A percentile compares a stretch with the other conserved stretches of the same genome.
These are phyloP conservation scores for Tuber aestivum DNA, from an alignment of 495 filamentous ascomycete genomes.

Conservation along the genomic window DNA sequence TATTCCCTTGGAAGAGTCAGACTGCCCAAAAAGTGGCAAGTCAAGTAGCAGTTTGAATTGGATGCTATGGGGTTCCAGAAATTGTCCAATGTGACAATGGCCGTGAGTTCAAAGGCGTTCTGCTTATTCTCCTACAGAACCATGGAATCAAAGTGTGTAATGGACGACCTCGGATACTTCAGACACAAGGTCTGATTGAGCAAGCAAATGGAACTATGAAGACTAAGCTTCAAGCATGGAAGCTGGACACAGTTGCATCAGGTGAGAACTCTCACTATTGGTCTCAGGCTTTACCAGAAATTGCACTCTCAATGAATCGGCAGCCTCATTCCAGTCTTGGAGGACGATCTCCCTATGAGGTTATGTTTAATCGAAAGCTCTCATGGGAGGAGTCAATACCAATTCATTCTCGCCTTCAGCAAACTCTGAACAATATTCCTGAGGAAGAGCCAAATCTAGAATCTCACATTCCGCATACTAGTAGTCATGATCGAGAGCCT, in stretches of 20 bases:
- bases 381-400: neutral
- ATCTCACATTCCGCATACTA: no score
- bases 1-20: conserved; percentile 7
- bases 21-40: neutral
- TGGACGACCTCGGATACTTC: neutral
- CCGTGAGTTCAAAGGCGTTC: conserved; percentile 20
- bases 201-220: conserved; percentile 19
- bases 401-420: neutral
- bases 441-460: no score
- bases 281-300: neutral
- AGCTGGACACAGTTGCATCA: conserved; percentile 27
- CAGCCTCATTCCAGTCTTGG: neutral
- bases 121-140: conserved; percentile 7
- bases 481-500: no score
- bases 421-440: neutral
- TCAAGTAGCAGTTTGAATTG: conserved; percentile 3
- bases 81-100: conserved; percentile 26
- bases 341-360: neutral
- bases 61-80: conserved; percentile 3
- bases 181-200: conserved; percentile 18
- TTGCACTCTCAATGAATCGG: neutral
- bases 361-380: neutral
- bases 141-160: conserved; percentile 19
- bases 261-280: conserved; percentile 24
- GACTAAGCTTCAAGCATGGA: conserved; percentile 19